Evolutionary conservation across 2,329 filamentous ascomycete genomes (phyloP).

Genomic region (Cyclaneusma minus): DNA sequence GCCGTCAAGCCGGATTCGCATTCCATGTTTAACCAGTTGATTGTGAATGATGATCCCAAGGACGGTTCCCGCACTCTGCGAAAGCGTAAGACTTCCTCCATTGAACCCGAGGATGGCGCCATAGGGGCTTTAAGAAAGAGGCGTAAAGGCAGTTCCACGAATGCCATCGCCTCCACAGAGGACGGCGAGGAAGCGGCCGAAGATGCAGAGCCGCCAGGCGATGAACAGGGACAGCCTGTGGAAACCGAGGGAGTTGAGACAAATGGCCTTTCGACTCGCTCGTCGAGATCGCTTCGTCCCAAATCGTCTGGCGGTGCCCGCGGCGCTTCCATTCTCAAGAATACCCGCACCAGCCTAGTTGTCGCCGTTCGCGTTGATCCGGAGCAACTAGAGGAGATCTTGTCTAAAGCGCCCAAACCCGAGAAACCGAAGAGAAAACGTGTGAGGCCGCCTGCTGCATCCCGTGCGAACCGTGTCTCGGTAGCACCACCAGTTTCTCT

Average conservation of each 20-base stretch:
- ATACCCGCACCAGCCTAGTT: conserved; percentile 24
- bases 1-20: conserved; percentile 52
- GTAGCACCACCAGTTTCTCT: conserved; percentile 18
- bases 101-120: conserved; percentile 38
- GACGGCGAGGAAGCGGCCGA: conserved; percentile 20
- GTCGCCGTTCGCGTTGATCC: conserved; percentile 43
- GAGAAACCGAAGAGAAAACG: conserved; percentile 33
- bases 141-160: too few relatives aligned
- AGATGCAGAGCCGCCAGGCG: conserved; percentile 14
- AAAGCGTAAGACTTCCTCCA: conserved; percentile 70
- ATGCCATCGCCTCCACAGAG: conserved; percentile 27
- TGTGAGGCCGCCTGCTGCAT: conserved; percentile 21
- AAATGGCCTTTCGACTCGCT: conserved; percentile 14
- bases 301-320: conserved; percentile 25
- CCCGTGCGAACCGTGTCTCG: conserved; percentile 23
- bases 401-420: conserved; percentile 42
- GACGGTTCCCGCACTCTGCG: conserved; percentile 65
- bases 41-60: conserved; percentile 56
- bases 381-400: conserved; percentile 41
- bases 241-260: conserved; percentile 6
- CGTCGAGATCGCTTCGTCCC: conserved; percentile 42
- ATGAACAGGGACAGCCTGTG: conserved; percentile 3
- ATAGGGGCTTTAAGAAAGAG: conserved; percentile 36
- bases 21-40: conserved; percentile 61
- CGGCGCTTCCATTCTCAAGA: conserved; percentile 23